phyloP scores from a whole-genome alignment of 192 early-diverging fungal species.

The Linderina pennispora region DNA sequence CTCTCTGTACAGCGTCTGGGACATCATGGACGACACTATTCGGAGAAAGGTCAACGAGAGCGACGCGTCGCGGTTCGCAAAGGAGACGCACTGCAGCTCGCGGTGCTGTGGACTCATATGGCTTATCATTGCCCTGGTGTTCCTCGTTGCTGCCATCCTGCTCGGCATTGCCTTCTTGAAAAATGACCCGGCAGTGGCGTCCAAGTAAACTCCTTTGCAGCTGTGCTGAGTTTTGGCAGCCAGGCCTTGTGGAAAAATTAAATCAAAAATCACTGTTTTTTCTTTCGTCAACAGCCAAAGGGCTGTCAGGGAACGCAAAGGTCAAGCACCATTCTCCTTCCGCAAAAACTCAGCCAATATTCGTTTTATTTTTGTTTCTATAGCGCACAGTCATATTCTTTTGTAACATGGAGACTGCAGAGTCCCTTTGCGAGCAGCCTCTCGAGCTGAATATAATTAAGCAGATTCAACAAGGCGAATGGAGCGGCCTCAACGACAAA shows the following conservation, averaged over 20 bases:
- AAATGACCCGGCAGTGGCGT: slow-evolving; percentile 7
- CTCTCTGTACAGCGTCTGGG: slow-evolving; percentile 88
- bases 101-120: slow-evolving; percentile 88
- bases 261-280: no score
- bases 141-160: slow-evolving; percentile 72
- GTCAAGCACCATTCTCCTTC: no score
- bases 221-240: no score
- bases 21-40: slow-evolving; percentile 92
- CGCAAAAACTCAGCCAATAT: no score
- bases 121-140: slow-evolving; percentile 80
- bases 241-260: no score
- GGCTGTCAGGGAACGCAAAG: no score
- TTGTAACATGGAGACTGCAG: neutral
- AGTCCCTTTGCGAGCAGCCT: neutral
- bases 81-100: slow-evolving; percentile 67
- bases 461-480: slow-evolving; percentile 29
- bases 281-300: no score
- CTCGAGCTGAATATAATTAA: slow-evolving; percentile 20
- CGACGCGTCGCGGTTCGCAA: slow-evolving; percentile 85
- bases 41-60: slow-evolving; percentile 88
- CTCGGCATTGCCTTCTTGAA: slow-evolving; percentile 81
- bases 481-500: slow-evolving; percentile 28
- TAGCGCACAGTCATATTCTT: neutral
- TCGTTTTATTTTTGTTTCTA: neutral
- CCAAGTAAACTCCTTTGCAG: neutral